Percentiles rank a stretch among this genome's conserved stretches.
phyloP scores from a whole-genome alignment of 2,329 filamentous ascomycete species.

The Thelonectria discophora region DNA sequence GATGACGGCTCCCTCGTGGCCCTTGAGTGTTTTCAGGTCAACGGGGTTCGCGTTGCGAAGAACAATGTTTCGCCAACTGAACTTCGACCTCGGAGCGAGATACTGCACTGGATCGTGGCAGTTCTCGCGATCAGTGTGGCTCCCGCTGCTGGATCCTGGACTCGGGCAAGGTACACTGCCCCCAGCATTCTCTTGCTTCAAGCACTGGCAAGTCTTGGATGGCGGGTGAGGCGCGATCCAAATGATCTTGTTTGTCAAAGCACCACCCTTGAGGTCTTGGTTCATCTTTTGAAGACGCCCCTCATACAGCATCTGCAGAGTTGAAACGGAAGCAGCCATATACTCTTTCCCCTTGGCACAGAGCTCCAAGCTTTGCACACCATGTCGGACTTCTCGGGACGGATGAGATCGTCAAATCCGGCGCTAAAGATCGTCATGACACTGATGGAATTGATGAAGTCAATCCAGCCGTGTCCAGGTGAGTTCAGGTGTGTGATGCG shows the following conservation, averaged over 20 bases:
- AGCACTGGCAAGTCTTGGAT: not conserved
- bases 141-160: no score
- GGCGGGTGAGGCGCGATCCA: not conserved
- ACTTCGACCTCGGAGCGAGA: no score
- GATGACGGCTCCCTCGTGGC: no score
- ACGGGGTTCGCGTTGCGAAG: no score
- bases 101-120: no score
- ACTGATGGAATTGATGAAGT: not conserved
- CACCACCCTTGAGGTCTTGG: not conserved
- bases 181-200: not conserved
- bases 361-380: not conserved
- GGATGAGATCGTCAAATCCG: not conserved
- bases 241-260: not conserved
- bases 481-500: not conserved
- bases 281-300: not conserved
- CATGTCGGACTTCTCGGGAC: not conserved
- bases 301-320: not conserved
- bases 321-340: not conserved
- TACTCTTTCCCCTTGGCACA: not conserved
- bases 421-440: not conserved
- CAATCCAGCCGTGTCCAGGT: not conserved
- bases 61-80: no score
- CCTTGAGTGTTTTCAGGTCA: no score
- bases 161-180: no score
- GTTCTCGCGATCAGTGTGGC: no score